A percentile compares a stretch with the other conserved stretches of the same genome.
These are phyloP conservation scores for Prunus mongolica DNA, from an alignment of 306 rosid species.

Conservation along the genomic window DNA sequence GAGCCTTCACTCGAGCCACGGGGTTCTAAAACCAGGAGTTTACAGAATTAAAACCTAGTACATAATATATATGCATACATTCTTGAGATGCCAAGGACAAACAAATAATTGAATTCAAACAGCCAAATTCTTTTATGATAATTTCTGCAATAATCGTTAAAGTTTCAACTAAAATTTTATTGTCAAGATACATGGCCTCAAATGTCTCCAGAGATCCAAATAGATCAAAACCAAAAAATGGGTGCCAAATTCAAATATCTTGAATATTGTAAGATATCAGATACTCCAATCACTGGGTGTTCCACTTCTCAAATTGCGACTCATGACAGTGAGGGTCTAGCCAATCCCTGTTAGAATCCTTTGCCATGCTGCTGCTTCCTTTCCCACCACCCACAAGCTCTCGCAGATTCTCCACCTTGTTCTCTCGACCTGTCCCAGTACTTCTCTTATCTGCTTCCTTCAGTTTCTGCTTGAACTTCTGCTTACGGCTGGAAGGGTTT, in stretches of 20 bases:
- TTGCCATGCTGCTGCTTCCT: constrained; percentile 34
- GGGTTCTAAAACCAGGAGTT: no score
- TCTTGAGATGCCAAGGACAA: background rate
- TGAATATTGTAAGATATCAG: background rate
- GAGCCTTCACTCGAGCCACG: no score
- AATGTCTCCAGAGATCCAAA: constrained; percentile 13
- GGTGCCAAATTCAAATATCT: constrained; percentile 3
- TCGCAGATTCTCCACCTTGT: constrained; percentile 73
- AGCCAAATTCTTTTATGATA: constrained; percentile 5
- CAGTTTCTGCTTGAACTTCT: constrained; percentile 74
- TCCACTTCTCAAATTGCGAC: constrained; percentile 74
- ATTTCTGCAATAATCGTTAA: background rate
- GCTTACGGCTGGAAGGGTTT: constrained; percentile 58
- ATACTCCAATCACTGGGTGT: constrained; percentile 26
- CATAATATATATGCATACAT: background rate
- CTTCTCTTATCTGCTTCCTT: constrained; percentile 82
- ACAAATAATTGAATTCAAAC: background rate
- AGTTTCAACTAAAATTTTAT: constrained; percentile 22
- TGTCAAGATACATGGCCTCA: constrained; percentile 31
- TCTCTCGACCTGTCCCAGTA: constrained; percentile 67
- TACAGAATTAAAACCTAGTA: no score
- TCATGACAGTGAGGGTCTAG: constrained; percentile 95
- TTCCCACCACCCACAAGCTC: constrained; percentile 90
- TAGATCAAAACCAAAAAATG: background rate
- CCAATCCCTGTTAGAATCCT: constrained; percentile 75